These are phyloP conservation scores for Scedosporium apiospermum DNA, from an alignment of 2,329 filamentous ascomycete genomes.

Conservation along the genomic window DNA sequence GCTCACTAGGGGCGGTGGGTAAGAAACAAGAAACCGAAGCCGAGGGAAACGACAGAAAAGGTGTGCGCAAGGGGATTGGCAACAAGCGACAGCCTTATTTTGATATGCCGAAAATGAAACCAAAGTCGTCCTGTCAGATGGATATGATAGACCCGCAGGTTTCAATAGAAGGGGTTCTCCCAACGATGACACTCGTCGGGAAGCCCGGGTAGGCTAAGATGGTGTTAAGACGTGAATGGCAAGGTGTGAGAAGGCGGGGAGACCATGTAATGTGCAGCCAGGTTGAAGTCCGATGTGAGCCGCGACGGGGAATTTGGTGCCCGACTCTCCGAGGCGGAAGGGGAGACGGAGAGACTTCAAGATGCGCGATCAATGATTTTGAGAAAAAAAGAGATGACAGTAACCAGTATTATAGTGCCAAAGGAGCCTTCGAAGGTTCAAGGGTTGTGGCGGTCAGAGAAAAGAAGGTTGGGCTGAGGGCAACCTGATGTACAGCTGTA, in stretches of 20 bases:
- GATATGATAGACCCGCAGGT: background rate
- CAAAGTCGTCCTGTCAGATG: background rate
- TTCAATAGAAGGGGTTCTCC: background rate
- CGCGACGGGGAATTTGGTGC: background rate
- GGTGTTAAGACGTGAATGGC: background rate
- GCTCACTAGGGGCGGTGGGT: background rate
- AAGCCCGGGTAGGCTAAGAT: background rate
- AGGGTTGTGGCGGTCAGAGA: background rate
- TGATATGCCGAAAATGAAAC: background rate
- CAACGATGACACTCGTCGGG: background rate
- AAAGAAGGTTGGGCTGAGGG: background rate
- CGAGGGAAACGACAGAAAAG: background rate
- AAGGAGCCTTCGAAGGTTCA: background rate
- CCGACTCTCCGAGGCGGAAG: background rate
- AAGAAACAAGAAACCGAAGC: background rate
- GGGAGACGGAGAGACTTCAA: background rate
- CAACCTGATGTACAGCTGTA: background rate
- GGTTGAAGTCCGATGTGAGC: background rate
- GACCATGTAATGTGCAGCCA: background rate
- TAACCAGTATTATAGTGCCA: background rate
- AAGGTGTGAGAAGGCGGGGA: background rate
- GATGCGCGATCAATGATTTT: background rate
- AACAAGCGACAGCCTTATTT: background rate
- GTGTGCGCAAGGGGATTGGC: background rate
- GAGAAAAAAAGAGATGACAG: background rate